A percentile compares a stretch with the other conserved stretches of the same genome.
These are phyloP conservation scores for Kuraishia hungarica DNA, from an alignment of 805 yeast genomes.

Conservation along the genomic window DNA sequence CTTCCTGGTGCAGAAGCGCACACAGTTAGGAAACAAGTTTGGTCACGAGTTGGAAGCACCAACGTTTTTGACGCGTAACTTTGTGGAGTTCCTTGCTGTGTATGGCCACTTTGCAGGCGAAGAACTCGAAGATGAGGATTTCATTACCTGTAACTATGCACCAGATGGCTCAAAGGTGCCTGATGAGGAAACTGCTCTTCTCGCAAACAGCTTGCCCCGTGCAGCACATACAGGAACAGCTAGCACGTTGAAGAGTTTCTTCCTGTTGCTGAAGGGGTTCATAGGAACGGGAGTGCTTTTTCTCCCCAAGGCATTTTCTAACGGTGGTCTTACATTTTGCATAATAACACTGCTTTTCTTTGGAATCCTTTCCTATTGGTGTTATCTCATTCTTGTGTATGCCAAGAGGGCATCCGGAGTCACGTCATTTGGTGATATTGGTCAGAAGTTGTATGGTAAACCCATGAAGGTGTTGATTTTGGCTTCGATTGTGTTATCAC, in stretches of 20 bases:
- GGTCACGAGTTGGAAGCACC: slow-evolving; percentile 24
- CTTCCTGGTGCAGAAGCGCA: slow-evolving; percentile 30
- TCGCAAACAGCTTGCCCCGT: slow-evolving; percentile 8
- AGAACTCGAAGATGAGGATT: slow-evolving; percentile 63
- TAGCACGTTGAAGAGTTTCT: slow-evolving; percentile 63
- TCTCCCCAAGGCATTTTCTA: slow-evolving; percentile 59
- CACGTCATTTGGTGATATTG: slow-evolving; percentile 76
- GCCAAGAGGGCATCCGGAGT: slow-evolving; percentile 54
- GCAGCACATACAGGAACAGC: slow-evolving; percentile 48
- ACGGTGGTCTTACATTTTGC: slow-evolving; percentile 66
- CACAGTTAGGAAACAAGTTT: slow-evolving; percentile 11
- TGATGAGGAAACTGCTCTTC: slow-evolving; percentile 31
- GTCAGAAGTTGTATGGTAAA: slow-evolving; percentile 50
- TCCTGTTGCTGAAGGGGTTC: slow-evolving; percentile 63
- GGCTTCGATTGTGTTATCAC: slow-evolving; percentile 58
- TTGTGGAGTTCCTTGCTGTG: slow-evolving; percentile 66
- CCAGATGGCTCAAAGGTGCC: slow-evolving; percentile 11
- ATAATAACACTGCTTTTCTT: slow-evolving; percentile 42
- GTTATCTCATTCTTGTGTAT: slow-evolving; percentile 56
- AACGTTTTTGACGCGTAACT: slow-evolving; percentile 57
- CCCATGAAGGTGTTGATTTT: slow-evolving; percentile 60
- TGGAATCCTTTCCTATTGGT: slow-evolving; percentile 70
- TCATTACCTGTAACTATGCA: slow-evolving; percentile 38
- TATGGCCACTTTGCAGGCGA: slow-evolving; percentile 89
- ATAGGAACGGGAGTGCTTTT: slow-evolving; percentile 73